Evolutionary conservation across 495 filamentous ascomycete species (phyloP).

Genomic region (Darksidea phi): DNA sequence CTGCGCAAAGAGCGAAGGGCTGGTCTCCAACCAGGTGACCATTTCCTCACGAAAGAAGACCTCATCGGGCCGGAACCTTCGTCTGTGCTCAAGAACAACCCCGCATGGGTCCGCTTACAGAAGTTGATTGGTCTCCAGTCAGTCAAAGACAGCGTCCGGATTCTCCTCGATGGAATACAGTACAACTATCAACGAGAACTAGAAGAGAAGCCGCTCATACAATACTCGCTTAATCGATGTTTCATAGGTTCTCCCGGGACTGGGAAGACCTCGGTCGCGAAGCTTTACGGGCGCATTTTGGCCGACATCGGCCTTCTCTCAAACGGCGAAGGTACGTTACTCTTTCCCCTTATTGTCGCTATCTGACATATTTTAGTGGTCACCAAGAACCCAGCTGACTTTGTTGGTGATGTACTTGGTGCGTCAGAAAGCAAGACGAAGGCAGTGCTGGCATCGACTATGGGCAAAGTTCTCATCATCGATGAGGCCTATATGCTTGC

Average conservation of each 20-base stretch:
- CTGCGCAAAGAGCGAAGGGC: conserved; percentile 47
- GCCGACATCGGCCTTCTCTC: conserved; percentile 42
- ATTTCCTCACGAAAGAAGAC: conserved; percentile 39
- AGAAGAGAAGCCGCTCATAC: conserved; percentile 54
- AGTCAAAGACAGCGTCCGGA: conserved; percentile 62
- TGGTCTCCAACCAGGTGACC: conserved; percentile 37
- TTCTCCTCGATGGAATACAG: conserved; percentile 58
- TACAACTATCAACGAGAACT: conserved; percentile 64
- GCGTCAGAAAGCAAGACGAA: conserved; percentile 70
- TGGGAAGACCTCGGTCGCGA: conserved; percentile 75
- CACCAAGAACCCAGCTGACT: conserved; percentile 70
- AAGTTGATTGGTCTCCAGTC: conserved; percentile 57
- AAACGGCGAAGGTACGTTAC: conserved; percentile 31
- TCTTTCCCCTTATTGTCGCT: background rate
- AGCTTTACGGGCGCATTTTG: conserved; percentile 53
- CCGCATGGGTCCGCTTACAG: conserved; percentile 61
- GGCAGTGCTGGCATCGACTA: conserved; percentile 61
- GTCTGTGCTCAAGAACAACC: conserved; percentile 17
- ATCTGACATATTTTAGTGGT: conserved; percentile 59
- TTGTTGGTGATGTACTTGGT: conserved; percentile 63
- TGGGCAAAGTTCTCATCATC: conserved; percentile 74
- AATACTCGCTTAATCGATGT: conserved; percentile 66
- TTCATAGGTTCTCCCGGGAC: conserved; percentile 72
- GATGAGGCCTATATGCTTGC: conserved; percentile 68
- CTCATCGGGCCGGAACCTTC: conserved; percentile 35